A percentile compares a stretch with the other conserved stretches of the same genome.
phyloP scores from a whole-genome alignment of 2,329 filamentous ascomycete genomes.

The Juglanconis oblonga region DNA sequence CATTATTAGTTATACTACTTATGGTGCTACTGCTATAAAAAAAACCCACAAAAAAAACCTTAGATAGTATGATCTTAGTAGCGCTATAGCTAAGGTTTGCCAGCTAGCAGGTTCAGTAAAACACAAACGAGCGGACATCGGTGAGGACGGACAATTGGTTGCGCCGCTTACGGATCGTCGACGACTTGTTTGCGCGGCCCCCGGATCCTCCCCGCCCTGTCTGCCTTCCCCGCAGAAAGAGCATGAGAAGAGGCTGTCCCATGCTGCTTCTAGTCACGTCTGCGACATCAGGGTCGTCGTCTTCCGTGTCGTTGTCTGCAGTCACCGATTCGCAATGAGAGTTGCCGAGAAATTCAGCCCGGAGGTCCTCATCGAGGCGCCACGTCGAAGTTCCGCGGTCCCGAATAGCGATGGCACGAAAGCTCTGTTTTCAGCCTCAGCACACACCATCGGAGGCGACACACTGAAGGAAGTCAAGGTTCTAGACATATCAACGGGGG shows the following conservation, averaged over 20 bases:
- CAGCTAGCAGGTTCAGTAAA: neutral
- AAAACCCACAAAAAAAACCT: no score
- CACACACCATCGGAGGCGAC: constrained; percentile 29
- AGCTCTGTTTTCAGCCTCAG: constrained; percentile 35
- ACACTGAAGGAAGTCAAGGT: constrained; percentile 33
- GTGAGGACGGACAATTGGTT: neutral
- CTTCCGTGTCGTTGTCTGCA: neutral
- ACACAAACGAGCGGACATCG: neutral
- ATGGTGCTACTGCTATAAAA: no score
- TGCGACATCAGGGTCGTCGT: neutral
- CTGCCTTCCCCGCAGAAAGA: neutral
- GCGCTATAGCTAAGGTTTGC: neutral
- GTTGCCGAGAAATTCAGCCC: constrained; percentile 20
- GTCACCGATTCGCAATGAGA: neutral
- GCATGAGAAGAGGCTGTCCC: neutral
- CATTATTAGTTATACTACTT: no score
- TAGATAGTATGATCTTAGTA: no score
- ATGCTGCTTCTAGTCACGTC: neutral
- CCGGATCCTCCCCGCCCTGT: neutral
- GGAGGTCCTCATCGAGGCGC: constrained; percentile 21
- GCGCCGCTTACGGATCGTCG: neutral
- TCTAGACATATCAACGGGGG: constrained; percentile 30
- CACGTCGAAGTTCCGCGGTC: constrained; percentile 26
- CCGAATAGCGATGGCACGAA: constrained; percentile 36
- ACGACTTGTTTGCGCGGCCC: neutral